Base-by-base conservation (phyloP, 768 basidiomycete species). In the Tricholoma hemisulphureum region DNA sequence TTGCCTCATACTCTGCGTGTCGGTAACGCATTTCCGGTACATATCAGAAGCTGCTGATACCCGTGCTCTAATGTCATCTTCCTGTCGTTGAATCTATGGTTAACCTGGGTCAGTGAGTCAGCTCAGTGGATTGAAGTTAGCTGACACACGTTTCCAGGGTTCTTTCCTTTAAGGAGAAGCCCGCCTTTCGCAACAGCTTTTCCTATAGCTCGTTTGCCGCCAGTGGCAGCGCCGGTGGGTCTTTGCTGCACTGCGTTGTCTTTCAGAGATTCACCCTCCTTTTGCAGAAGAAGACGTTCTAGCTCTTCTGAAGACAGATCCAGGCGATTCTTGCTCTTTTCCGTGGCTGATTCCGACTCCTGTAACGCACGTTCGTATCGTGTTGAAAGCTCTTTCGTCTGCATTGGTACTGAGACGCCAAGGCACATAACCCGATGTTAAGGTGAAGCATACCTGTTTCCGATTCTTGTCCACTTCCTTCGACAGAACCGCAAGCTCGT, bases 381-480 rank as follows among this genome's bases (percentile, higher is more conserved):
- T 20, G 80, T 80, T 2, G 93, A 92, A 31, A 95, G 79, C 18
- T 99, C 97, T 71, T 98, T 98, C 31, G 93, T 92, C 91, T 95
- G 57, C 34, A 35, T 29, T 16, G 20, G 4, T 32, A 16, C 28
- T 53, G 21, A 59, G 3, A 9, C 57, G 16, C 39, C n/a, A n/a
- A n/a, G 29, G n/a, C 18, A 32, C 21, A 45, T 34, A 24, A 43
- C 37, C 52, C 37, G 49, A 7, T 14, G n/a, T 32, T 29, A 52
- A 28, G 28, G 5, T 18, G 51, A 23, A 20, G 65, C 79, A 53
- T 58, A 91, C 94, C 75, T 87, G 81, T 74, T 98, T 98, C 53
- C 96, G 79, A 69, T 90, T 89, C 77, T 93, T 95, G 63, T 99
- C 97, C 1, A 97, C 93, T 71, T 98, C 95, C 65, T 93, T 93